Percentiles rank a stretch among this genome's conserved stretches.
Evolutionary conservation across 768 basidiomycete genomes (phyloP).

Genomic region (Leccinum incarnatum): DNA sequence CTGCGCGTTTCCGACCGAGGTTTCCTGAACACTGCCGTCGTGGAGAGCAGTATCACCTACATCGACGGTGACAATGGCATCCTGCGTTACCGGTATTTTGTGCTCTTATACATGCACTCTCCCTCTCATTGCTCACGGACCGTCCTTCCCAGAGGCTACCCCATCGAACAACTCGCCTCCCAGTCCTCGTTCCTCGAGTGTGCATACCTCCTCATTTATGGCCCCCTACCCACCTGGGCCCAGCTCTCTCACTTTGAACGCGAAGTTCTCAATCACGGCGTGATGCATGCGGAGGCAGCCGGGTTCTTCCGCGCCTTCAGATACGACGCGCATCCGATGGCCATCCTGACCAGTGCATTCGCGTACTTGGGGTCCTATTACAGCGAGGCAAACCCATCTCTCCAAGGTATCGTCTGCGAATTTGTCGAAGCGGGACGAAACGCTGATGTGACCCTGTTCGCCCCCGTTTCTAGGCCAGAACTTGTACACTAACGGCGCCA

Average conservation of each 20-base stretch:
- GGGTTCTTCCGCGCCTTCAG: conserved; percentile 73
- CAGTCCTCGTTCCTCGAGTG: conserved; percentile 77
- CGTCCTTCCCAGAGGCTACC: conserved; percentile 64
- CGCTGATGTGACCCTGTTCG: neutral
- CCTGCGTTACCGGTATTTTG: conserved; percentile 69
- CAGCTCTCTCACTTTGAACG: conserved; percentile 65
- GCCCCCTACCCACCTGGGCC: conserved; percentile 61
- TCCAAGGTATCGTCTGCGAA: conserved; percentile 53
- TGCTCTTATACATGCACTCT: neutral
- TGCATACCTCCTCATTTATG: conserved; percentile 88
- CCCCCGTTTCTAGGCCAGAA: conserved; percentile 54
- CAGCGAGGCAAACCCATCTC: conserved; percentile 82
- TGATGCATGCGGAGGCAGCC: conserved; percentile 65
- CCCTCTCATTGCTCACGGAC: neutral
- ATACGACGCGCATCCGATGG: conserved; percentile 92
- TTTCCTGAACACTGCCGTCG: conserved; percentile 80
- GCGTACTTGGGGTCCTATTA: conserved; percentile 89
- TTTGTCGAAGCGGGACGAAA: neutral
- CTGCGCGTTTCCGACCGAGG: conserved; percentile 77
- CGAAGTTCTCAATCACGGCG: conserved; percentile 78
- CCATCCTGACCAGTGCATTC: conserved; percentile 83
- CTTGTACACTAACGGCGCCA: conserved; percentile 70
- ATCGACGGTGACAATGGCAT: conserved; percentile 90
- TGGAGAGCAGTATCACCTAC: conserved; percentile 79
- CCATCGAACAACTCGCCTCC: conserved; percentile 86